Evolutionary conservation across 1,284 basidiomycete genomes (phyloP).

Genomic region (Cerioporus squamosus): DNA sequence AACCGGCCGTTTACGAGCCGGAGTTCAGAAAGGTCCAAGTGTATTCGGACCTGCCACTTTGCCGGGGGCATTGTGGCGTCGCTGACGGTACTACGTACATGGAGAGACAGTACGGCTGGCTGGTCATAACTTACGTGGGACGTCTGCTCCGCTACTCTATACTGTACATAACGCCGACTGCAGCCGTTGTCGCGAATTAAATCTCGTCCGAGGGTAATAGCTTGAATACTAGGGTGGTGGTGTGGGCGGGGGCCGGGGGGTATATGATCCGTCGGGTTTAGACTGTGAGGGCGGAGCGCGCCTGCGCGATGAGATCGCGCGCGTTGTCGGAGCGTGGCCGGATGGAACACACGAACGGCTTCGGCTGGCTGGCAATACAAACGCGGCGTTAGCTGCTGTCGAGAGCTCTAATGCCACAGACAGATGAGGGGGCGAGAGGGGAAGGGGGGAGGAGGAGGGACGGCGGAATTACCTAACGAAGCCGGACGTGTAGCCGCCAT

Average conservation of each 20-base stretch:
- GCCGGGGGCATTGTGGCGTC: too few species aligned
- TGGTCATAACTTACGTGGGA: not conserved
- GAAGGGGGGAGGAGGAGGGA: not conserved
- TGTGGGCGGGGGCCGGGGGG: too few species aligned
- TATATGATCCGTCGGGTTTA: not conserved
- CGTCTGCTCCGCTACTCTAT: too few species aligned
- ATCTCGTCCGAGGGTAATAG: too few species aligned
- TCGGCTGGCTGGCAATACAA: constrained; percentile 22
- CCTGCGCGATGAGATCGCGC: constrained; percentile 19
- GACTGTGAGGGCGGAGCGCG: constrained; percentile 13
- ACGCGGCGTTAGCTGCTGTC: not conserved
- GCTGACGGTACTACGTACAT: not conserved
- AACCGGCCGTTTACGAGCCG: too few species aligned
- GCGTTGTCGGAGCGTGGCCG: constrained; percentile 20
- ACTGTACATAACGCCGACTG: too few species aligned
- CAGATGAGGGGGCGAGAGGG: too few species aligned
- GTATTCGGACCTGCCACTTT: too few species aligned
- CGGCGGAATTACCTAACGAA: constrained; percentile 26
- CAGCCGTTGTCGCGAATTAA: too few species aligned
- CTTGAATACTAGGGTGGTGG: too few species aligned
- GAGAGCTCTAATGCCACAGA: too few species aligned
- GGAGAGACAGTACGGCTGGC: not conserved
- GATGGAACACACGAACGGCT: constrained; percentile 26
- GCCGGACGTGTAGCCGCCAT: constrained; percentile 26
- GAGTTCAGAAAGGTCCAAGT: too few species aligned